Percentiles rank a stretch among this genome's conserved stretches.
phyloP scores from a whole-genome alignment of 1,284 basidiomycete genomes.

The Naganishia cerealis region DNA sequence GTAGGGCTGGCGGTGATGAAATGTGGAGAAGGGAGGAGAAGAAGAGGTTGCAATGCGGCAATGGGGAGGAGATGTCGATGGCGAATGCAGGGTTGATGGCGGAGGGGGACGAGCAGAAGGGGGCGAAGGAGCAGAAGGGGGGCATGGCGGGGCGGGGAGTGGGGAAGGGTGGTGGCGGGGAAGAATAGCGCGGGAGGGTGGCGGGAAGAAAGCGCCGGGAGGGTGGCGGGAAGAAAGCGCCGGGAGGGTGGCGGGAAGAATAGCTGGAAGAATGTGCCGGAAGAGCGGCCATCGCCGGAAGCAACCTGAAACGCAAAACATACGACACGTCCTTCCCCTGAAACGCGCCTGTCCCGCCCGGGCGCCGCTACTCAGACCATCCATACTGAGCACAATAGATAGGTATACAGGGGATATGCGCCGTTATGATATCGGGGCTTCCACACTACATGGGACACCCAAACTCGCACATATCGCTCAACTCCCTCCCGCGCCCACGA shows the following conservation, averaged over 20 bases:
- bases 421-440: not conserved
- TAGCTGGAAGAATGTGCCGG: no score
- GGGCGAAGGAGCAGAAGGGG: constrained; percentile 49
- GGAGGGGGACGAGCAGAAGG: constrained; percentile 42
- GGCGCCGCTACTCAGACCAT: not conserved
- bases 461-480: not conserved
- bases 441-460: not conserved
- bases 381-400: not conserved
- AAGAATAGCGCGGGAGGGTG: no score
- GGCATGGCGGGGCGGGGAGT: constrained; percentile 33
- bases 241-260: no score
- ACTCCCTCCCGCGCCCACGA: not conserved
- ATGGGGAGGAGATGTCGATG: constrained; percentile 39
- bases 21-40: constrained; percentile 50
- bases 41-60: constrained; percentile 56
- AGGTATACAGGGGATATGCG: not conserved
- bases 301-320: constrained; percentile 6
- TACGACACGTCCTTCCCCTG: not conserved
- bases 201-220: no score
- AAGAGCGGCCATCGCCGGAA: not conserved
- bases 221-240: no score
- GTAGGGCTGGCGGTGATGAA: constrained; percentile 35
- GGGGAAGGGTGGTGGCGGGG: not conserved
- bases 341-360: not conserved
- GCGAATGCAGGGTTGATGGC: not conserved